These are phyloP conservation scores for Pythium pyrilobum DNA, from an alignment of 352 stramenopile genomes.

Conservation along the genomic window DNA sequence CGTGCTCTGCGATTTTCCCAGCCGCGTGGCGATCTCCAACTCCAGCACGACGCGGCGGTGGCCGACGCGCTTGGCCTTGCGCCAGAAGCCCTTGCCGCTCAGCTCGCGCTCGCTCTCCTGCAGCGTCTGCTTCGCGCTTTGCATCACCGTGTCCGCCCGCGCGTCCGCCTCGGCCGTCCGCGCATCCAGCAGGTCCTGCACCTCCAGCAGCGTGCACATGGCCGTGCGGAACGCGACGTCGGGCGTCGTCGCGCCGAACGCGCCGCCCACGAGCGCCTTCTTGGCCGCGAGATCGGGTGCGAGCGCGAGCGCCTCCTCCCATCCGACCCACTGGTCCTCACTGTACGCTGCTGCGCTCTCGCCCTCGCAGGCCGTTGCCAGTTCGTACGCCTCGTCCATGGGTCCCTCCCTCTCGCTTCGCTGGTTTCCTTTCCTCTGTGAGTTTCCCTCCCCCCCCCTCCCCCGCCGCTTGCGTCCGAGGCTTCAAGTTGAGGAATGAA, in stretches of 20 bases:
- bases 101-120: slow-evolving; percentile 19
- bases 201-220: slow-evolving; percentile 23
- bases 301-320: slow-evolving; percentile 22
- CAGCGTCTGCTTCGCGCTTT: slow-evolving; percentile 4
- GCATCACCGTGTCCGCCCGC: slow-evolving; percentile 21
- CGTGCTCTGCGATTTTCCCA: slow-evolving; percentile 22
- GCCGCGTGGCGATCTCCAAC: slow-evolving; percentile 32
- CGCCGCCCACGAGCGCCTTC: slow-evolving; percentile 10
- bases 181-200: slow-evolving; percentile 30
- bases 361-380: slow-evolving; percentile 9
- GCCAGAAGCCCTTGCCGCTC: slow-evolving; percentile 7
- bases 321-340: slow-evolving; percentile 19
- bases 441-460: too few relatives aligned
- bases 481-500: not conserved
- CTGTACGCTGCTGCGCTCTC: not conserved
- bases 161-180: not conserved
- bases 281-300: slow-evolving; percentile 16
- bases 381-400: slow-evolving; percentile 18
- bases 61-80: slow-evolving; percentile 28
- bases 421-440: not conserved
- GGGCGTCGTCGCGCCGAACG: slow-evolving; percentile 2
- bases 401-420: not conserved
- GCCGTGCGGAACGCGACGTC: slow-evolving; percentile 11
- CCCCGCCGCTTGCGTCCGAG: too few relatives aligned
- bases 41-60: slow-evolving; percentile 32